Conservation (phyloP, 129 eudicot genomes). For the Flaveria brownii region DNA sequence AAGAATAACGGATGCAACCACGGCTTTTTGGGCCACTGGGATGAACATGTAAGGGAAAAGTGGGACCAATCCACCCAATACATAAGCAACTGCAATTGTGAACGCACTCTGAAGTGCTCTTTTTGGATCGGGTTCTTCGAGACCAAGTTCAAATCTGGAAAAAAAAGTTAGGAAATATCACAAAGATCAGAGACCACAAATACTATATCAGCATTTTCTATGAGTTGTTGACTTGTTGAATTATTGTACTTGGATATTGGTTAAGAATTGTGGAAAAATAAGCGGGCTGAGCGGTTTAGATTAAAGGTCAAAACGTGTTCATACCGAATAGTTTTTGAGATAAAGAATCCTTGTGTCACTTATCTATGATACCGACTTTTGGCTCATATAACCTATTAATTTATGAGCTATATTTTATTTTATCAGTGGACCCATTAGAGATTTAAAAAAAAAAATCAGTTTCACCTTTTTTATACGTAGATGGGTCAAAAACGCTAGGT, state of each 20-base stretch:
- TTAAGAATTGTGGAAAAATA: background rate
- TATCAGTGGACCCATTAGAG: background rate
- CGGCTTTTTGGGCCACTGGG: slow-evolving; percentile 58
- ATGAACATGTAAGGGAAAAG: slow-evolving; percentile 80
- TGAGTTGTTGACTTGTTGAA: background rate
- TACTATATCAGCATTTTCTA: slow-evolving; percentile 5
- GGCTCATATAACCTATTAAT: background rate
- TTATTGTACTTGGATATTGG: background rate
- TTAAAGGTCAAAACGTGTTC: background rate
- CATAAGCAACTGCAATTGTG: slow-evolving; percentile 78
- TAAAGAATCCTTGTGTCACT: background rate
- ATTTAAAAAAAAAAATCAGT: background rate
- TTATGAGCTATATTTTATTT: background rate
- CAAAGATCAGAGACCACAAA: slow-evolving; percentile 1
- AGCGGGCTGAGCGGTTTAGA: background rate
- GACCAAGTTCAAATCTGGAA: slow-evolving; percentile 55
- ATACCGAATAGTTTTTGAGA: background rate
- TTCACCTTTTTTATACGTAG: background rate
- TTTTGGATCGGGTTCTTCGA: slow-evolving; percentile 90
- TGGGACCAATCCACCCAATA: slow-evolving; percentile 80
- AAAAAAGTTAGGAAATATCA: slow-evolving; percentile 6
- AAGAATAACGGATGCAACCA: slow-evolving; percentile 56
- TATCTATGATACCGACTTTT: background rate
- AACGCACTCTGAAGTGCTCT: slow-evolving; percentile 84
- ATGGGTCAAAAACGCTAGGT: background rate